Percentiles rank a stretch among this genome's conserved stretches.
These are phyloP conservation scores for Aspergillus affinis DNA, from an alignment of 495 filamentous ascomycete species.

Conservation along the genomic window DNA sequence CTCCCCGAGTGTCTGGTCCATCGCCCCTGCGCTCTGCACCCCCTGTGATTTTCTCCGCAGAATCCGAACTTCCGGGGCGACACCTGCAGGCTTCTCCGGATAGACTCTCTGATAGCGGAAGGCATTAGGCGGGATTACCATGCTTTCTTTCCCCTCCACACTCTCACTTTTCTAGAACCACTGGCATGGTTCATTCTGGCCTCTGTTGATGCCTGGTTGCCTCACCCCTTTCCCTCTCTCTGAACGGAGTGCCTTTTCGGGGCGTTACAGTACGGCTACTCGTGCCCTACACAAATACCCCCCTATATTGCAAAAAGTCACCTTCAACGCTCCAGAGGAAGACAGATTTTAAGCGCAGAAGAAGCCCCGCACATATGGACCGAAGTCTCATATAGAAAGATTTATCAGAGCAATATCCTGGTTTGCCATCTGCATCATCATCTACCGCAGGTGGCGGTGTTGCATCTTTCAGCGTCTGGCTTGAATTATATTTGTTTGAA, in stretches of 20 bases:
- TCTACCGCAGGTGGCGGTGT: constrained; percentile 1
- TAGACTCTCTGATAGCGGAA: constrained; percentile 9
- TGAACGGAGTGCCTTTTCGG: background rate
- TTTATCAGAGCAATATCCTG: constrained; percentile 6
- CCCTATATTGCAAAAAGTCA: background rate
- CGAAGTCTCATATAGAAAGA: constrained; percentile 16
- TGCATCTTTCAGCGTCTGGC: constrained; percentile 14
- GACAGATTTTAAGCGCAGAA: constrained; percentile 1
- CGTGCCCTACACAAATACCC: background rate
- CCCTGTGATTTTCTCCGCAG: constrained; percentile 32
- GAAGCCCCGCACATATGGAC: constrained; percentile 1
- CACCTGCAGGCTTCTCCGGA: constrained; percentile 22
- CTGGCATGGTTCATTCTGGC: constrained; percentile 11
- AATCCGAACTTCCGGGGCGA: constrained; percentile 26
- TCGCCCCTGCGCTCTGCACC: constrained; percentile 38
- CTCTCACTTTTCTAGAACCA: constrained; percentile 1
- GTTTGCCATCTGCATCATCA: constrained; percentile 11
- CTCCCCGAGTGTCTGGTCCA: constrained; percentile 15
- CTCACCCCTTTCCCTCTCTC: background rate
- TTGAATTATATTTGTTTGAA: constrained; percentile 8
- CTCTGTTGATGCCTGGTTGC: background rate
- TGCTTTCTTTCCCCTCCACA: background rate
- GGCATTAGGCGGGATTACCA: constrained; percentile 10
- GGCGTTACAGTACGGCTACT: background rate
- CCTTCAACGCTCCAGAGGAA: background rate